Evolutionary conservation across 2,329 filamentous ascomycete genomes (phyloP).

Genomic region (Aureobasidium sp.): DNA sequence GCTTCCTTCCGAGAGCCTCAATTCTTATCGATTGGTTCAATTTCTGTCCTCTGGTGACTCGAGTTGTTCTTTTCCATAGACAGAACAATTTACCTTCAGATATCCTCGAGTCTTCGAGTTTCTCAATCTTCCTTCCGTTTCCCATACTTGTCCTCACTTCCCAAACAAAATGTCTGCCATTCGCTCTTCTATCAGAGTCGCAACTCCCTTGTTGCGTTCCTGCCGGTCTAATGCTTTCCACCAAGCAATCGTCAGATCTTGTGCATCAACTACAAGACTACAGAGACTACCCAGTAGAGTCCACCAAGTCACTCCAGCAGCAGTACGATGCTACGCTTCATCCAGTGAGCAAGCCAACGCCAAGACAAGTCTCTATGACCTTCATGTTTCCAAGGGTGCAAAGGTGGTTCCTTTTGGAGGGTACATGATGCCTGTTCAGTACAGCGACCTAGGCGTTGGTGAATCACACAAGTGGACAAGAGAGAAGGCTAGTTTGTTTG

Average conservation of each 20-base stretch:
- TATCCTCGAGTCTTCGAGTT: background rate
- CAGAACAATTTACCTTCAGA: background rate
- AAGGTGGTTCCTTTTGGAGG: slow-evolving; percentile 98
- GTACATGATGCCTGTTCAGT: slow-evolving; percentile 88
- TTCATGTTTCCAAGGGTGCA: slow-evolving; percentile 68
- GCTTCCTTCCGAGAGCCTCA: slow-evolving; percentile 2
- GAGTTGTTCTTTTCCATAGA: background rate
- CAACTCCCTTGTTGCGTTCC: background rate
- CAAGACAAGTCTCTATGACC: slow-evolving; percentile 64
- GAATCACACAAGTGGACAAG: slow-evolving; percentile 89
- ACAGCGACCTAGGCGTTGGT: slow-evolving; percentile 64
- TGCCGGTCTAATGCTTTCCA: background rate
- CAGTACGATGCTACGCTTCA: slow-evolving; percentile 7
- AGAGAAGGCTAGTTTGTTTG: slow-evolving; percentile 80
- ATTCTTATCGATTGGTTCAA: slow-evolving; percentile 7
- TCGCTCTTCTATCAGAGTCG: background rate
- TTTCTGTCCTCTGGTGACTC: slow-evolving; percentile 2
- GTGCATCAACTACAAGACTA: background rate
- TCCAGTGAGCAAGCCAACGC: background rate
- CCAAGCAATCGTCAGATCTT: background rate
- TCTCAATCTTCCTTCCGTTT: no score
- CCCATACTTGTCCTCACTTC: no score
- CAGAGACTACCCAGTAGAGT: background rate
- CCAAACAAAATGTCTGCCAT: background rate
- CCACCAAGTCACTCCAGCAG: background rate